Evolutionary conservation across 352 stramenopile species (phyloP).

Genomic region (Globisporangium orthogonon): DNA sequence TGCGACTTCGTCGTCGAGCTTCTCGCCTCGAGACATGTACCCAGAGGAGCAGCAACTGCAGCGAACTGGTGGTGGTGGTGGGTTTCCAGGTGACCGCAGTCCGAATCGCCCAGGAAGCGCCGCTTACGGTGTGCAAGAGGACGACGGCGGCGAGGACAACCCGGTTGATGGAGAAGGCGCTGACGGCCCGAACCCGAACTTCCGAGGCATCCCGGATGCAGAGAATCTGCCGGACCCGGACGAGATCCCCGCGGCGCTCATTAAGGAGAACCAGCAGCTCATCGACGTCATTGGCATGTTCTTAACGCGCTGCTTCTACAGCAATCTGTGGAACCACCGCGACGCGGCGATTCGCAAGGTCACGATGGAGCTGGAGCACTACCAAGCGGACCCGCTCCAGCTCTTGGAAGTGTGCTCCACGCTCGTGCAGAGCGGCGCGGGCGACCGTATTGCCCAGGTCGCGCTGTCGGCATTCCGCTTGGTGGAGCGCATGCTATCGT

Average conservation of each 20-base stretch:
- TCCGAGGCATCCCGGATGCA: conserved; percentile 59
- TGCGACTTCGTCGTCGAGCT: conserved; percentile 30
- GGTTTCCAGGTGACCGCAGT: conserved; percentile 8
- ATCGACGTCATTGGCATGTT: conserved; percentile 71
- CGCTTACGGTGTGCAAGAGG: conserved; percentile 2
- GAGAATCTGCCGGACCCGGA: conserved; percentile 70
- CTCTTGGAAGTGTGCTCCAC: conserved; percentile 59
- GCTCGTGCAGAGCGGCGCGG: conserved; percentile 62
- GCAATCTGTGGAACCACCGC: conserved; percentile 83
- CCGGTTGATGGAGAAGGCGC: conserved; percentile 9
- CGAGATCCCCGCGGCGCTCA: conserved; percentile 50
- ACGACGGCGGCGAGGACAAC: conserved; percentile 22
- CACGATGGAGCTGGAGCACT: conserved; percentile 61
- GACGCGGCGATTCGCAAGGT: conserved; percentile 84
- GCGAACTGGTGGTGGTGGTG: neutral
- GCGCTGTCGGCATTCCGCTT: conserved; percentile 65
- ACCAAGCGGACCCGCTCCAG: conserved; percentile 33
- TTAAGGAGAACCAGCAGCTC: conserved; percentile 74
- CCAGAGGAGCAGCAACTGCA: conserved; percentile 31
- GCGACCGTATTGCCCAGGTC: conserved; percentile 73
- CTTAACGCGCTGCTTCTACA: conserved; percentile 80
- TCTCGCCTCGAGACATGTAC: conserved; percentile 63
- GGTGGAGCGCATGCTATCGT: conserved; percentile 50
- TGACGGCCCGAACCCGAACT: conserved; percentile 32
- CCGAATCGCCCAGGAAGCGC: conserved; percentile 15